phyloP scores from a whole-genome alignment of 495 filamentous ascomycete genomes.

The Cryomyces minteri region DNA sequence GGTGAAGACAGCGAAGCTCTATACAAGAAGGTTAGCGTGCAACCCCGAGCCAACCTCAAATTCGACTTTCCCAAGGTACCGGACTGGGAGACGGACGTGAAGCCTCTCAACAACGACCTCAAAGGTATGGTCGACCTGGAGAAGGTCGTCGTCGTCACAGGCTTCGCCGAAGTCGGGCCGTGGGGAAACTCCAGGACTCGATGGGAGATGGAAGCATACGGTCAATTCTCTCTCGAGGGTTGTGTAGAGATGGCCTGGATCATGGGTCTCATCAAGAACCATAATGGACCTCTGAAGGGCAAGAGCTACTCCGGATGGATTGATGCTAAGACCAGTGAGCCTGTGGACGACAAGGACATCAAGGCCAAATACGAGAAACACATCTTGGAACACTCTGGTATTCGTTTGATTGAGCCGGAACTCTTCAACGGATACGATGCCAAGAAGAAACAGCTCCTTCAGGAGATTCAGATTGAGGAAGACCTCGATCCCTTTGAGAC shows the following conservation, averaged over 20 bases:
- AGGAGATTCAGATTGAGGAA: slow-evolving; percentile 92
- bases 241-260: slow-evolving; percentile 99
- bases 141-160: slow-evolving; percentile 92
- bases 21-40: slow-evolving; percentile 84
- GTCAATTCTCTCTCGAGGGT: slow-evolving; percentile 91
- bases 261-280: slow-evolving; percentile 97
- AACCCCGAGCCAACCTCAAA: slow-evolving; percentile 94
- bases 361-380: slow-evolving; percentile 92
- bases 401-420: slow-evolving; percentile 93
- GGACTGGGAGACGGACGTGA: slow-evolving; percentile 77
- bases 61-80: slow-evolving; percentile 83
- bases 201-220: slow-evolving; percentile 98
- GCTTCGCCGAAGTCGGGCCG: slow-evolving; percentile 88
- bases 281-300: slow-evolving; percentile 96
- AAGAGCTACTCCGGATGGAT: slow-evolving; percentile 96
- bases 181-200: slow-evolving; percentile 97
- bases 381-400: slow-evolving; percentile 92
- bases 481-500: slow-evolving; percentile 94
- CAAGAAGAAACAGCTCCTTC: slow-evolving; percentile 93
- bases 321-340: slow-evolving; percentile 80
- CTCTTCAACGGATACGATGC: slow-evolving; percentile 95
- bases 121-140: slow-evolving; percentile 98
- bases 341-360: slow-evolving; percentile 94
- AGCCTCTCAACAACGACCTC: slow-evolving; percentile 68
- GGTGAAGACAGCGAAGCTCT: slow-evolving; percentile 79